Evolutionary conservation across 129 eudicot genomes (phyloP), one percentile per base, ranked within the genome.

Genomic region (Helianthus annuus): DNA sequence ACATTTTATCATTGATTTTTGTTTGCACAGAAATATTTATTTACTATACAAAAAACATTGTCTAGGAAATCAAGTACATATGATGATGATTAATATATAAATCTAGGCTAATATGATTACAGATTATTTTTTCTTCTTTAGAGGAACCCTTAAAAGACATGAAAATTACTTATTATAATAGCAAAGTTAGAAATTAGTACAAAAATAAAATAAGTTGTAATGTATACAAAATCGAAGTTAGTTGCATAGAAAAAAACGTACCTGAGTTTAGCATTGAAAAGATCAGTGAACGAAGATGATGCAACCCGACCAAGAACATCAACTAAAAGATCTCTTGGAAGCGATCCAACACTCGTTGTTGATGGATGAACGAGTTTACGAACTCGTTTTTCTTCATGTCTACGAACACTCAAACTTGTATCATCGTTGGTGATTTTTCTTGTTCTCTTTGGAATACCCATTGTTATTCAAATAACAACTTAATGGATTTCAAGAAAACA

Each of bases 261-360:
- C 83, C 78, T 64, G 38, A 71, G 14, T 49, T 66, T 72, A 1
- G 74, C 69, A 19, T 48, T 72, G 32, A 79, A 79, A 27, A 79
- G 69, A 68, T 72, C 71, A 9, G 68, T 38, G 73, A 72, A 79
- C 15, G 78, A 79, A 57, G 62, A 44, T 27, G 83, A 55, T 8
- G 78, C 78, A 49, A 79, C 78, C 6, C 74, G 36, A 2, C 22
- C 78, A 16, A 79, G 63, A 22, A 79, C 27, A 5, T 65, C 69
- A 0, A 65, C 54, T 13, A 79, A 24, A 6, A 79, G 7, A n/a
- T 79, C 78, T 17, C 10, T 39, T 1, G 83, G 74, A 34, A 71
- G 83, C 4, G 76, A 69, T 19, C 3, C 16, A 1, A 45, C 1
- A 6, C 7, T 71, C 13, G 14, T 61, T 14, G 9, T 62, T 34